Base-by-base conservation (phyloP, 805 yeast species). In the Maudiozyma barnettii region DNA sequence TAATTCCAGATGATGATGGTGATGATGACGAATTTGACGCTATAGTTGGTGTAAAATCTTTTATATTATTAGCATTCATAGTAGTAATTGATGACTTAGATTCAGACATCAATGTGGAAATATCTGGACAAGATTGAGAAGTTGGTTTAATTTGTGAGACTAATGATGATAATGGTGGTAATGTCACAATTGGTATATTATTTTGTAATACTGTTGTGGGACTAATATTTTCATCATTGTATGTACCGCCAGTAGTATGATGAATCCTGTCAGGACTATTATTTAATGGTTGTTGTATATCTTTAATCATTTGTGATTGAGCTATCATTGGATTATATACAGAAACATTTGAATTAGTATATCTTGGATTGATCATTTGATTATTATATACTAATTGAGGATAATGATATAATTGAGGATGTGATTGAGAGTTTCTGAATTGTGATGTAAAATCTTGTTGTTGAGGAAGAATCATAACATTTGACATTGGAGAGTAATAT, bases 141-240 rank as follows among this genome's bases (percentile, higher is more conserved):
- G 41, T 9, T 39, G 30, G n/a, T 21, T 39, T 22, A 39, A 39
- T 39, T 14, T 39, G 41, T 39, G 41, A 39, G 5, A 39, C 41
- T 8, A 39, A n/a, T 14, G 30, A 21, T 23, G 41, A 39, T 18
- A 39, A 39, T 21, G 41, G 41, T 14, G 41, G 41, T 39, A 39
- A 39, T 3, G 18, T 16, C 19, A 37, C 23, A 8, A 13, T 7
- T 9, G 40, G 21, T 14, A 16, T 10, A 14, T 33, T 33, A 33
- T 33, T 33, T n/a, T 33, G 36, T 33, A 9, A n/a, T 16, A 33
- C 36, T 33, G 36, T 13, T 14, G 36, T 33, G 7, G 36, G 36
- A 33, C 36, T 33, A 1, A 33, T 18, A 14, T 33, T 33, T 3
- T 8, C 18, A n/a, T 33, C 36, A 16, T 14, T 33, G n/a, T 33